Evolutionary conservation across 345 rosid species (phyloP).

Genomic region (Tarenaya hassleriana): DNA sequence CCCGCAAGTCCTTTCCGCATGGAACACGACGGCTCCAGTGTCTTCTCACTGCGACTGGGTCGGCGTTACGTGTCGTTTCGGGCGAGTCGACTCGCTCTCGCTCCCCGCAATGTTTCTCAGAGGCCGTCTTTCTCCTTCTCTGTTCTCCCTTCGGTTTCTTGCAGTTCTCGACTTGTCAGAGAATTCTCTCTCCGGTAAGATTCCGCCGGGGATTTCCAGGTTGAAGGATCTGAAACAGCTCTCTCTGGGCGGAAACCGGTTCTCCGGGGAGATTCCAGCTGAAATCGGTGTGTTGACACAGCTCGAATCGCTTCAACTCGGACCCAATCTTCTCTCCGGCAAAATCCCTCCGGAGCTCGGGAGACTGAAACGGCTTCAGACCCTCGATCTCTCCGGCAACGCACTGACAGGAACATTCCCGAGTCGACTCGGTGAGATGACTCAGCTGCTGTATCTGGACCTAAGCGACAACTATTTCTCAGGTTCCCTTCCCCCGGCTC

Average conservation of each 20-base stretch:
- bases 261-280: conserved; percentile 42
- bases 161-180: conserved; percentile 50
- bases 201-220: conserved; percentile 29
- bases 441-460: conserved; percentile 50
- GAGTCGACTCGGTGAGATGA: conserved; percentile 38
- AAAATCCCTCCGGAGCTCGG: conserved; percentile 53
- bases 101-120: conserved; percentile 37
- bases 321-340: conserved; percentile 43
- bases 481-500: conserved; percentile 43
- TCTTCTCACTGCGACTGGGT: conserved; percentile 52
- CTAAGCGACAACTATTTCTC: conserved; percentile 52
- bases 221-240: conserved; percentile 32
- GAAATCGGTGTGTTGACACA: conserved; percentile 34
- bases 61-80: conserved; percentile 53
- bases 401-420: conserved; percentile 48
- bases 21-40: conserved; percentile 42
- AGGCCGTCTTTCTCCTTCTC: conserved; percentile 42
- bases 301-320: conserved; percentile 41
- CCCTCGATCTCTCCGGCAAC: conserved; percentile 60
- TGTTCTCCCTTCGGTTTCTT: conserved; percentile 49
- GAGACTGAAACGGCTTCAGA: conserved; percentile 34
- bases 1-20: conserved; percentile 42
- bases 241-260: conserved; percentile 30
- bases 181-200: conserved; percentile 41
- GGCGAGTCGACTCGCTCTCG: conserved; percentile 43